phyloP scores from a whole-genome alignment of 2,329 filamentous ascomycete species.

The Diaporthe sp. region DNA sequence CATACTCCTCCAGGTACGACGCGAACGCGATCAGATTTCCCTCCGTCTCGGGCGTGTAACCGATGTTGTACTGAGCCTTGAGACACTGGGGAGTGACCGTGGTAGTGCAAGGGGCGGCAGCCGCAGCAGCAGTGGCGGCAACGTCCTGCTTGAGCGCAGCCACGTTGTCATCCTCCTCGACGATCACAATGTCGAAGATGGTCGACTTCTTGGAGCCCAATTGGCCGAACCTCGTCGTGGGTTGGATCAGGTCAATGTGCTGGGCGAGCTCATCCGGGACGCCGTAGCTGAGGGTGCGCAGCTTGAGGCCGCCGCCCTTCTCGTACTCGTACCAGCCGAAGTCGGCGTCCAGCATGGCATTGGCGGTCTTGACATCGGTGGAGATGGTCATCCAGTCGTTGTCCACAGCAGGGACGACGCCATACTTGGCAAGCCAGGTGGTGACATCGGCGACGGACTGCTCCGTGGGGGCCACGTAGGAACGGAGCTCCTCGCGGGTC shows the following conservation, averaged over 20 bases:
- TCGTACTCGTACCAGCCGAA: slow-evolving; percentile 67
- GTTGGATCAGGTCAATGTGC: slow-evolving; percentile 72
- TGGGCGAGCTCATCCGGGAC: slow-evolving; percentile 65
- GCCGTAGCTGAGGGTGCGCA: slow-evolving; percentile 68
- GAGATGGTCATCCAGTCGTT: slow-evolving; percentile 72
- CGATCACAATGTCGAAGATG: slow-evolving; percentile 48
- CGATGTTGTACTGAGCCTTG: slow-evolving; percentile 58
- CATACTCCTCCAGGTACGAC: slow-evolving; percentile 60
- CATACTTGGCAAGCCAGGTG: slow-evolving; percentile 64
- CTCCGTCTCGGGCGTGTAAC: slow-evolving; percentile 45
- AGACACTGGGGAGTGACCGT: slow-evolving; percentile 60
- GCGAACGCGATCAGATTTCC: slow-evolving; percentile 50
- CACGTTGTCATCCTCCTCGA: slow-evolving; percentile 39
- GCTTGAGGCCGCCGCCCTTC: slow-evolving; percentile 51
- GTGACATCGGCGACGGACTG: slow-evolving; percentile 60
- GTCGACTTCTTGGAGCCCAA: slow-evolving; percentile 53
- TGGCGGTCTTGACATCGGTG: slow-evolving; percentile 61
- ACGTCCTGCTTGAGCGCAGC: neutral
- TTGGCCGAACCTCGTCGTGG: slow-evolving; percentile 71
- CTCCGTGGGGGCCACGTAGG: slow-evolving; percentile 61
- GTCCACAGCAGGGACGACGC: slow-evolving; percentile 57
- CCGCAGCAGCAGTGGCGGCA: neutral
- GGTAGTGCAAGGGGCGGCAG: slow-evolving; percentile 48
- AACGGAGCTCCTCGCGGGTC: slow-evolving; percentile 67
- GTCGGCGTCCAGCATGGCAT: slow-evolving; percentile 64